These are phyloP conservation scores for Waltergamsia citrina DNA, from an alignment of 2,329 filamentous ascomycete genomes.

Conservation along the genomic window DNA sequence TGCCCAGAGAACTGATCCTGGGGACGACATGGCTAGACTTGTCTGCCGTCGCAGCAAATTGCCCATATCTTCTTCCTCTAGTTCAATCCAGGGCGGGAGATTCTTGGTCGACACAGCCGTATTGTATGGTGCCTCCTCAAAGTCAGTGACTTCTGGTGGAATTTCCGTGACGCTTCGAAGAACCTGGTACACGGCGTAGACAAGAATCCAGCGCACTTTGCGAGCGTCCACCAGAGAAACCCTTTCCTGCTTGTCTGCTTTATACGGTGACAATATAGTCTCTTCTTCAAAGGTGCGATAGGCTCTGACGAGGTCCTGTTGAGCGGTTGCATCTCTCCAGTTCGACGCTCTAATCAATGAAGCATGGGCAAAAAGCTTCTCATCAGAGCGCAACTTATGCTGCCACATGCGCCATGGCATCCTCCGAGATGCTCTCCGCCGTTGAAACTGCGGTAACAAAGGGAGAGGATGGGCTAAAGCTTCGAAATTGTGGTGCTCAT, in stretches of 20 bases:
- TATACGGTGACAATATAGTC: conserved; percentile 34
- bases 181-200: conserved; percentile 68
- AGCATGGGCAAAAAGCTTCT: conserved; percentile 38
- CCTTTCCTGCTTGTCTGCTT: conserved; percentile 46
- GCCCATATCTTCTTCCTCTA: conserved; percentile 12
- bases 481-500: conserved; percentile 47
- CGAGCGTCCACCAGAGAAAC: conserved; percentile 52
- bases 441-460: conserved; percentile 44
- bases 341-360: conserved; percentile 45
- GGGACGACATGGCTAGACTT: conserved; percentile 10
- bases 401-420: conserved; percentile 30
- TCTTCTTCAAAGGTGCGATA: conserved; percentile 64
- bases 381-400: conserved; percentile 33
- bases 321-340: conserved; percentile 23
- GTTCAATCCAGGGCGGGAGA: conserved; percentile 37
- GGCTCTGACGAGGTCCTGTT: conserved; percentile 52
- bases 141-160: conserved; percentile 52
- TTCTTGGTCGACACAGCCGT: conserved; percentile 31
- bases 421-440: conserved; percentile 16
- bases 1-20: conserved; percentile 7
- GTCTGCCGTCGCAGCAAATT: conserved; percentile 18
- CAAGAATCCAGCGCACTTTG: conserved; percentile 69
- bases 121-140: conserved; percentile 46
- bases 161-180: conserved; percentile 53
- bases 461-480: conserved; percentile 59